A percentile compares a stretch with the other conserved stretches of the same genome.
phyloP scores from a whole-genome alignment of 1,284 basidiomycete genomes.

The Rhodotorula sp. region DNA sequence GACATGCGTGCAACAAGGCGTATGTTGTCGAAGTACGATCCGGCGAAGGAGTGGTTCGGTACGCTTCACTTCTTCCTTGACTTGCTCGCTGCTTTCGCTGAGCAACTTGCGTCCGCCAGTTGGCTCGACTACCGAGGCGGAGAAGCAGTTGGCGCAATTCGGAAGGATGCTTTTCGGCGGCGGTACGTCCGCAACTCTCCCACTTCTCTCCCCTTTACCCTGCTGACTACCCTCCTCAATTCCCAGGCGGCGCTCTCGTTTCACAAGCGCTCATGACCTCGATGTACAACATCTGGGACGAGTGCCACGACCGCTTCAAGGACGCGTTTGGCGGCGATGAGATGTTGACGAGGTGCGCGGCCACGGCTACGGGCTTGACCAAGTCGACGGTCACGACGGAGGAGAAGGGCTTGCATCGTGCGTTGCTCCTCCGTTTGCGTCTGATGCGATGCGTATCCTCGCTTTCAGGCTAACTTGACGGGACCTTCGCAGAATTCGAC shows the following conservation, averaged over 20 bases:
- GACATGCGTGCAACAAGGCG: constrained; percentile 37
- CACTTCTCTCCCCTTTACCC: not conserved
- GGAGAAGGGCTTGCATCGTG: constrained; percentile 39
- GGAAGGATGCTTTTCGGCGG: constrained; percentile 43
- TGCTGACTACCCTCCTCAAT: not conserved
- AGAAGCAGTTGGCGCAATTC: constrained; percentile 38
- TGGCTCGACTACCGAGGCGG: constrained; percentile 40
- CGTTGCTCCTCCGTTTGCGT: not conserved
- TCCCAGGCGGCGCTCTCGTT: constrained; percentile 37
- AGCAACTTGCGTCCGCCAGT: constrained; percentile 18
- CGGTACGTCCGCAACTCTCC: not conserved
- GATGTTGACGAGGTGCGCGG: constrained; percentile 43
- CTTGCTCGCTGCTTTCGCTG: not conserved
- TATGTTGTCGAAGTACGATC: constrained; percentile 41
- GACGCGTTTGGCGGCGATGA: constrained; percentile 40
- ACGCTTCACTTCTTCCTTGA: not conserved
- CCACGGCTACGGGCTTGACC: constrained; percentile 22
- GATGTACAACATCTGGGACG: constrained; percentile 32
- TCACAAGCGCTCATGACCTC: constrained; percentile 24
- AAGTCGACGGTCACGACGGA: constrained; percentile 31
- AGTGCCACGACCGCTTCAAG: constrained; percentile 29
- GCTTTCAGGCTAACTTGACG: too few relatives aligned
- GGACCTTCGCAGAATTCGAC: constrained; percentile 33
- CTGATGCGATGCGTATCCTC: not conserved
- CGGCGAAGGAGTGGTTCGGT: constrained; percentile 35